Conservation (phyloP, 139 green algal genomes). For the Chlorella ohadii region DNA sequence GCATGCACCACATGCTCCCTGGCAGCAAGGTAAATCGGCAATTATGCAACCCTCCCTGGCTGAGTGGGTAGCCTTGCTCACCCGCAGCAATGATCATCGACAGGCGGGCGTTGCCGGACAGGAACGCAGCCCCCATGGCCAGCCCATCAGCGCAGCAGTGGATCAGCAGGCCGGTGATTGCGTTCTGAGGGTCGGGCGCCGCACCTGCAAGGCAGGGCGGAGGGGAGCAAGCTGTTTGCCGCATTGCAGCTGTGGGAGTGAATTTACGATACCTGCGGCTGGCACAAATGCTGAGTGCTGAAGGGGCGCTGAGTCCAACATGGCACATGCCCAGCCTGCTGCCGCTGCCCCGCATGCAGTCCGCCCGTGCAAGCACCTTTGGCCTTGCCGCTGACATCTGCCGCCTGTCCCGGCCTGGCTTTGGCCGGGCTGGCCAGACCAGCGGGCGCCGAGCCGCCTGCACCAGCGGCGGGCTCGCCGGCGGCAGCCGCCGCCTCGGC, state of each 20-base stretch:
- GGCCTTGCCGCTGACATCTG: conserved; percentile 7
- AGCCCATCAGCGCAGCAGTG: conserved; percentile 69
- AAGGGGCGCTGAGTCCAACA: no score
- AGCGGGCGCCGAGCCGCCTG: no score
- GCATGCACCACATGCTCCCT: no score
- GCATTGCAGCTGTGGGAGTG: no score
- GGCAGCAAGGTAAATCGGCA: no score
- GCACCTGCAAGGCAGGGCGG: background rate
- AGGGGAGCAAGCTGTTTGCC: no score
- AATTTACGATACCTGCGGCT: no score
- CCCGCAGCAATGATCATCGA: conserved; percentile 49
- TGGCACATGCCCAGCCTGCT: no score
- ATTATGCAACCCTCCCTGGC: no score
- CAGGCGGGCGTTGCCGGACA: conserved; percentile 48
- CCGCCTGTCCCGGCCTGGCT: background rate
- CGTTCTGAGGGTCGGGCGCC: conserved; percentile 9
- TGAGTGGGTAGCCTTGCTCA: conserved; percentile 11
- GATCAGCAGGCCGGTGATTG: conserved; percentile 57
- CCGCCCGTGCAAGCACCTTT: conserved; percentile 4
- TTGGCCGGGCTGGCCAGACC: background rate
- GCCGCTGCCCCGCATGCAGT: no score
- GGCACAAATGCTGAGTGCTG: no score
- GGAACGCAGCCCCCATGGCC: conserved; percentile 64
- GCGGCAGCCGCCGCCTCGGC: background rate
- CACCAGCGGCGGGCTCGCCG: no score